Evolutionary conservation across 176 grass and related monocot genomes (phyloP).

Genomic region (Bonia amplexicaulis): DNA sequence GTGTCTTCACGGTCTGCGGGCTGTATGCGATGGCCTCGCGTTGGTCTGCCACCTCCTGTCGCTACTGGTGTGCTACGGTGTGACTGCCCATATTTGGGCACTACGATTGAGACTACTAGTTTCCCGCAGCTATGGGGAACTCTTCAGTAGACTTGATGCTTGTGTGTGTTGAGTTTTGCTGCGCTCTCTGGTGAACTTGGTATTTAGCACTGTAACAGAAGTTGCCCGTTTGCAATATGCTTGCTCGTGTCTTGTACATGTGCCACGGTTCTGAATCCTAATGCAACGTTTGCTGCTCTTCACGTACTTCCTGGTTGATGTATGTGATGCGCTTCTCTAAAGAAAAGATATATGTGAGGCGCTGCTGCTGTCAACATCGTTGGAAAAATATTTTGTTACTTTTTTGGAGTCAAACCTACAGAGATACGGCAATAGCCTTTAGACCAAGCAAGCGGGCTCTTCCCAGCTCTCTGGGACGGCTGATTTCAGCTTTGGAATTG

Average conservation of each 20-base stretch:
- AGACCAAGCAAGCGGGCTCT: not conserved
- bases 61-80: not conserved
- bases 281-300: not conserved
- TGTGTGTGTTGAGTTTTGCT: not conserved
- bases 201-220: not conserved
- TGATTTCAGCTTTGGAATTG: not conserved
- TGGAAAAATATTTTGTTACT: not conserved
- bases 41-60: not conserved
- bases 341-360: not conserved
- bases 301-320: not conserved
- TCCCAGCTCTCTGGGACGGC: not conserved
- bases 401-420: not conserved
- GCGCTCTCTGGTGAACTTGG: not conserved
- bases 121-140: not conserved
- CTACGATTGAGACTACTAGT: not conserved
- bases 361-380: not conserved
- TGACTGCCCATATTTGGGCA: not conserved
- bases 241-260: not conserved
- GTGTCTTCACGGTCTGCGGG: not conserved
- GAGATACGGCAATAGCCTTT: not conserved
- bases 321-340: too few species aligned
- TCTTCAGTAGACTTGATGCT: not conserved
- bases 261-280: not conserved
- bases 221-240: not conserved
- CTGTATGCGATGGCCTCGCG: not conserved